phyloP scores from a whole-genome alignment of 305 asterid species.

The Rubia tinctorum region DNA sequence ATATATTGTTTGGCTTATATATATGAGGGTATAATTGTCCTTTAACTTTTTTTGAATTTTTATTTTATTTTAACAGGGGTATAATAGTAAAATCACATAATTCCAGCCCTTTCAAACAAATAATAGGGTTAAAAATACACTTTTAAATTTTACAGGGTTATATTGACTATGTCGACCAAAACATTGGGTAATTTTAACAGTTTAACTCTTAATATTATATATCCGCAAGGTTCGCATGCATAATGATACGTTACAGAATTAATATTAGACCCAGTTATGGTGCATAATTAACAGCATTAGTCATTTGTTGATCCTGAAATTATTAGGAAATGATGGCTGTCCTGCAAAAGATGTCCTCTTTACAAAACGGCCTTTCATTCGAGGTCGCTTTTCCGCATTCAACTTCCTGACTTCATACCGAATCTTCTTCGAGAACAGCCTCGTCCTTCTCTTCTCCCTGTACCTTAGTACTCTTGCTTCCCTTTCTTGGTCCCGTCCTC shows the following conservation, averaged over 20 bases:
- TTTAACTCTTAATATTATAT: too few species aligned
- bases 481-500: constrained; percentile 40
- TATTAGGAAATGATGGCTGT: constrained; percentile 16
- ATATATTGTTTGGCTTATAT: too few species aligned
- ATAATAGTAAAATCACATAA: too few species aligned
- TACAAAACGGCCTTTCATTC: constrained; percentile 79
- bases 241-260: not conserved
- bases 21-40: too few species aligned
- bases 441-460: constrained; percentile 64
- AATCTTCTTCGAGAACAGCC: constrained; percentile 74
- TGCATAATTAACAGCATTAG: not conserved
- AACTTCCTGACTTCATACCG: constrained; percentile 72
- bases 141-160: too few species aligned
- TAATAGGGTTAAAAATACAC: too few species aligned
- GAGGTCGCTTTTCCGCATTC: constrained; percentile 79
- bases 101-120: too few species aligned
- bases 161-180: too few species aligned
- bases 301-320: constrained; percentile 24
- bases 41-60: too few species aligned
- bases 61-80: too few species aligned
- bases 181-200: too few species aligned
- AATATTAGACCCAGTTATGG: not conserved
- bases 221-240: not conserved
- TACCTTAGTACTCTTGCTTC: constrained; percentile 69
- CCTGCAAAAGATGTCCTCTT: constrained; percentile 42